Percentiles rank a stretch among this genome's conserved stretches.
Conservation (phyloP, 345 rosid species). For the Citrus maxima region DNA sequence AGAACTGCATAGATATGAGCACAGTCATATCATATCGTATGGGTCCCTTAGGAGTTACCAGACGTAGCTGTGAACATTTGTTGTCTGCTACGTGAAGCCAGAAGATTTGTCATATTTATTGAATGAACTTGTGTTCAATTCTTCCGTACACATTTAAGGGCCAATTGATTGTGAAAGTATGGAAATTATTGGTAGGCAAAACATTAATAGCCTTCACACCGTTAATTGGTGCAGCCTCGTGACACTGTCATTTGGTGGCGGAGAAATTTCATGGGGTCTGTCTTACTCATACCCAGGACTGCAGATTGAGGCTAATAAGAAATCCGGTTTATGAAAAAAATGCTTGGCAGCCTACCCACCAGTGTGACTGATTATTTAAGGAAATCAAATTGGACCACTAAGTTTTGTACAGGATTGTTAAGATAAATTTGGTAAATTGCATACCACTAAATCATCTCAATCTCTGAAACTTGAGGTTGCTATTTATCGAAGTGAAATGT, state of each 20-base stretch:
- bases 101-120: constrained; percentile 5
- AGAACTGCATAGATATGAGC: neutral
- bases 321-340: neutral
- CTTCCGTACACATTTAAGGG: constrained; percentile 18
- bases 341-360: neutral
- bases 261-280: constrained; percentile 9
- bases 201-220: constrained; percentile 4
- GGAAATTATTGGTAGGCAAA: constrained; percentile 26
- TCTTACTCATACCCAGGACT: constrained; percentile 12
- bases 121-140: neutral
- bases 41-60: constrained; percentile 14
- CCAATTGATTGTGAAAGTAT: constrained; percentile 15
- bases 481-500: neutral
- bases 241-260: constrained; percentile 20
- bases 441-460: neutral
- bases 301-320: constrained; percentile 3
- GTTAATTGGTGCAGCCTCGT: constrained; percentile 16
- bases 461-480: neutral
- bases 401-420: neutral
- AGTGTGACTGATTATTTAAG: neutral
- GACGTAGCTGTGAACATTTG: constrained; percentile 6
- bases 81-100: neutral
- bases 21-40: neutral
- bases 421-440: neutral
- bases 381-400: neutral